phyloP scores from a whole-genome alignment of 305 asterid genomes.

The Coffea humblotiana region DNA sequence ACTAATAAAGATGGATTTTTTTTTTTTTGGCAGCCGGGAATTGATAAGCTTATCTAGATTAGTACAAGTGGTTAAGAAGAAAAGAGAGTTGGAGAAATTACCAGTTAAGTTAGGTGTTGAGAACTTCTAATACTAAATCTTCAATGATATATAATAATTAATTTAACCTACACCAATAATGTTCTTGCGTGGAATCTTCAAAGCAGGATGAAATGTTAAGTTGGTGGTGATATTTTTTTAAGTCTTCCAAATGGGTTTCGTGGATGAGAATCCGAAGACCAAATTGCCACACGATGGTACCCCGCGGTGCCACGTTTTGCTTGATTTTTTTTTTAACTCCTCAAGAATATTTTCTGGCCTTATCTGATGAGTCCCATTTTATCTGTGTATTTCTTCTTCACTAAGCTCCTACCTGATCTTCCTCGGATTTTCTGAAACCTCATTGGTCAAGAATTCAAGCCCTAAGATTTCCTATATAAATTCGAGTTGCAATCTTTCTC shows the following conservation, averaged over 20 bases:
- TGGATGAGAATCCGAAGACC: not conserved
- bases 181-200: not conserved
- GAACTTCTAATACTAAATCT: no score
- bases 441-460: not conserved
- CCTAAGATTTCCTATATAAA: conserved; percentile 5
- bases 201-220: no score
- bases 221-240: not conserved
- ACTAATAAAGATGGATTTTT: no score
- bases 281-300: not conserved
- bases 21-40: no score
- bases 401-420: not conserved
- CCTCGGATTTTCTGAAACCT: not conserved
- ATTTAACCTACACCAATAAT: no score
- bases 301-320: not conserved
- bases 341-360: not conserved
- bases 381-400: not conserved
- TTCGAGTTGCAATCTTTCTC: not conserved
- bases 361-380: not conserved
- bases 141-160: no score
- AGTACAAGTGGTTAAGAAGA: no score
- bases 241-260: not conserved
- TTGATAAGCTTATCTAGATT: no score
- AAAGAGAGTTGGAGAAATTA: no score
- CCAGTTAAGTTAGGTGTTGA: no score
- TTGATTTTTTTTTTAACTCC: not conserved